Base-by-base conservation (phyloP, 1,284 basidiomycete species). In the Leccinum fallax region DNA sequence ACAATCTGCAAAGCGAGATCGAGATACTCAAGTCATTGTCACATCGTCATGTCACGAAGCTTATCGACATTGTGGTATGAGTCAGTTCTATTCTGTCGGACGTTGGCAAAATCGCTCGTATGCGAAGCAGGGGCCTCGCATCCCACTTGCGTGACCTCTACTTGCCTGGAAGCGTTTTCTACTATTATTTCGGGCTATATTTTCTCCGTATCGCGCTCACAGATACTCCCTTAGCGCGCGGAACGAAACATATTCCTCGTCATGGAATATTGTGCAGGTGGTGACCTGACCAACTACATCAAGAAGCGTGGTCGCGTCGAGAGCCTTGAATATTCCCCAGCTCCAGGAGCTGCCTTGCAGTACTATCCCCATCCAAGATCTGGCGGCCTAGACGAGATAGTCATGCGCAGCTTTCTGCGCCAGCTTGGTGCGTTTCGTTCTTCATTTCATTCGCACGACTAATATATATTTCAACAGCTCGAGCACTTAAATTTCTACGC, bases 1-100 rank as follows among this genome's bases (percentile, higher is more conserved):
- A 98, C 77, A 99, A 98, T 73, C 86, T 99, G 32, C 94, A 98
- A 76, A 94, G 91, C 70, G 97, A 99, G 82, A 98, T 99, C 67
- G 90, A 94, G 66, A 98, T 99, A 67, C 87, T 99, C 70, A 98
- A 98, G 80, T 89, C 90, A 4, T 86, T 98, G 61, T 92, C 91
- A 19, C 95, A 99, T 76, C 85, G 91, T 58, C 95, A 98, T 79
- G 93, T 99, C 61, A 98, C 97, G 32, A 89, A 90, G 67, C 84
- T 99, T 26, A 87, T 94, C 60, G 95, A 98, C 74, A 97, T 98
- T 70, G 88, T 98, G 63, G 89, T 91, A 74, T 60, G 88, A 67
- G 28, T 24, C 48, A 53, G 60, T 54, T 69, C 30, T 40, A 36
- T 43, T 56, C 48, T 24, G 38, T 40, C 30, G 51, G 53, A 34